Percentiles rank a stretch among this genome's conserved stretches.
Conservation (phyloP, 83 land plant genomes). For the Picea engelmannii region DNA sequence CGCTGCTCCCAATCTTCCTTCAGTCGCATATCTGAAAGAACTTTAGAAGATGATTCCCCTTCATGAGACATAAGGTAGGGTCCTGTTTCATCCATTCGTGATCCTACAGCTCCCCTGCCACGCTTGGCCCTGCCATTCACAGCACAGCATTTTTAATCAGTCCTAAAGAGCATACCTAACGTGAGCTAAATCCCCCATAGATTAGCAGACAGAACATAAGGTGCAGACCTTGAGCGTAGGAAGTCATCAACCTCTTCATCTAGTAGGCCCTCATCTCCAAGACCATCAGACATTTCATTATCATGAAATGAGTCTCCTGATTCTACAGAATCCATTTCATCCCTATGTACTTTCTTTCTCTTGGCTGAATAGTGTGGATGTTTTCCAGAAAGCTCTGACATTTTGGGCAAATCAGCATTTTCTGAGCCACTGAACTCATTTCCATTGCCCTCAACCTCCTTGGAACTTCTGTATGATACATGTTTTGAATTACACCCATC, state of each 20-base stretch:
- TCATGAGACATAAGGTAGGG: constrained; percentile 49
- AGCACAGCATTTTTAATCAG: neutral
- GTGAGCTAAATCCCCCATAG: no score
- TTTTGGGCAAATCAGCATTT: constrained; percentile 9
- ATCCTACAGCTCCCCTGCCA: constrained; percentile 90
- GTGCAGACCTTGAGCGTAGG: constrained; percentile 64
- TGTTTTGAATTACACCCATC: neutral
- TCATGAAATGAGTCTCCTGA: constrained; percentile 8
- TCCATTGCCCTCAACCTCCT: constrained; percentile 8
- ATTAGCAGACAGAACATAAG: neutral
- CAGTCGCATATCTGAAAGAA: constrained; percentile 29
- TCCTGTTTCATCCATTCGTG: constrained; percentile 97
- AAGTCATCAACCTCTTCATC: constrained; percentile 78
- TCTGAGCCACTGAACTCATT: neutral
- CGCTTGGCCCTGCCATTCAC: constrained; percentile 68
- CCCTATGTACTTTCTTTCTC: constrained; percentile 10
- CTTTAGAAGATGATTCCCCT: neutral
- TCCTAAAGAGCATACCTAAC: neutral
- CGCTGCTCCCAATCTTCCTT: constrained; percentile 67
- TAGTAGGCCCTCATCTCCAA: constrained; percentile 48
- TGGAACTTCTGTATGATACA: neutral
- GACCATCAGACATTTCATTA: constrained; percentile 28
- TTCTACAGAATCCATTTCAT: neutral
- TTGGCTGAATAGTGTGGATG: constrained; percentile 6
- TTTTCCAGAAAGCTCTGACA: neutral